These are phyloP conservation scores for Chytriomyces confervae DNA, from an alignment of 192 early-diverging fungal species.

Conservation along the genomic window DNA sequence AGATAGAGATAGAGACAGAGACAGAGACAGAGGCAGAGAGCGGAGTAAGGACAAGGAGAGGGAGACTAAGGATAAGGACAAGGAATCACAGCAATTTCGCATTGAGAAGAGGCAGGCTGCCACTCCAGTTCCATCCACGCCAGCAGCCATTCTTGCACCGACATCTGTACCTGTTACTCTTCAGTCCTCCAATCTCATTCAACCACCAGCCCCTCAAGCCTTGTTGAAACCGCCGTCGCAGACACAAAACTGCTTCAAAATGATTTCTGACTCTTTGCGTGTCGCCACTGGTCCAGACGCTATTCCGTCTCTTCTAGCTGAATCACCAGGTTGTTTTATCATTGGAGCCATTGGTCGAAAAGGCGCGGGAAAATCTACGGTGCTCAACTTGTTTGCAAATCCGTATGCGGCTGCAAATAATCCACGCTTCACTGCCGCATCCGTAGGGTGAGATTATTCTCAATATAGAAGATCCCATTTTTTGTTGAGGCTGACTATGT, in stretches of 20 bases:
- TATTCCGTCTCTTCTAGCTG: constrained; percentile 52
- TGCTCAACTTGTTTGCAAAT: constrained; percentile 61
- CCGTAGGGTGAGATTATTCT: constrained; percentile 22
- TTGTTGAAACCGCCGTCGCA: not conserved
- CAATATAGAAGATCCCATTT: too few relatives aligned
- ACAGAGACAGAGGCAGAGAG: not conserved
- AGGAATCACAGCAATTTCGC: not conserved
- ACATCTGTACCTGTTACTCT: not conserved
- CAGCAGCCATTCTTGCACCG: not conserved
- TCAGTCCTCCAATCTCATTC: not conserved
- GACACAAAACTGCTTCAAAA: not conserved
- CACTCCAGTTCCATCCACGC: not conserved
- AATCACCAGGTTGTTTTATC: constrained; percentile 71
- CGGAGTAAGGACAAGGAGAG: not conserved
- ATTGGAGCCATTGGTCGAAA: constrained; percentile 70
- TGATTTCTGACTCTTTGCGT: not conserved
- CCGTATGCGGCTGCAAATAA: too few relatives aligned
- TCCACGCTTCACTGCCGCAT: constrained; percentile 9
- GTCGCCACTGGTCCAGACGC: constrained; percentile 14
- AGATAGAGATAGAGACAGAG: not conserved
- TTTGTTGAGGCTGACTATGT: too few relatives aligned
- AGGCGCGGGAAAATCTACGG: constrained; percentile 68
- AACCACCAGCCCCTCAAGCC: not conserved
- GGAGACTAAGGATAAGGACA: not conserved
- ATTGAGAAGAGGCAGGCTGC: not conserved